Base-by-base conservation (phyloP, 2,329 filamentous ascomycete genomes). In the Sordariomycetes sp. region DNA sequence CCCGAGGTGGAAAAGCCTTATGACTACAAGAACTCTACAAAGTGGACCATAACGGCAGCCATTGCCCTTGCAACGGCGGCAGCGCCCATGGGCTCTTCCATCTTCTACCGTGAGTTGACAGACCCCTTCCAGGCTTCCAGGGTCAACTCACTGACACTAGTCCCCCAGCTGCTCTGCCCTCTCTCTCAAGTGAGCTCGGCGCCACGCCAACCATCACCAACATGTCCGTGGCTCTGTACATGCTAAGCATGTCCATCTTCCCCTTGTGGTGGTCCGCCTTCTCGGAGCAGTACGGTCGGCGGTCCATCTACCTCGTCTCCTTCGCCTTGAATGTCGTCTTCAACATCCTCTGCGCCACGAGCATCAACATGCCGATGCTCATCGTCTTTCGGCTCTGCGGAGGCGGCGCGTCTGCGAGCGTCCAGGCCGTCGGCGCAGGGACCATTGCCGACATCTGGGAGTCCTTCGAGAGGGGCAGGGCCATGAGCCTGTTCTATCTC, bases 241-340 rank as follows among this genome's bases (percentile, higher is more conserved):
- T 92, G 83, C 65, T 92, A 5, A 65, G 73, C 45, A 86, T 92
- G 83, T 75, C 78, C 36, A 85, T 92, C 29, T 90, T 87, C 44
- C 86, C 86, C 0, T 66, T 93, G 1, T 92, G 85, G 85, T 92
- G 83, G 83, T 86, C 81, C 1, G 80, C 79, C 2, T 87, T 92
- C 48, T 86, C 81, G 8, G 86, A 92, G 46, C 66, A 65, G 2
- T 57, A 75, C 1, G 86, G 86, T 10, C 74, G 86, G 26, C 74
- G 86, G 16, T 79, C 76, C n/a, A 82, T 93, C 45, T 92, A 90
- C 51, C 58, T 93, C 21, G 58, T 72, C 21, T 87, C 82, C 1
- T 92, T 92, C 53, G 52, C 67, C 16, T 61, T 90, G 11, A 88
- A 86, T 48, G 62, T 79, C 35, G 41, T 88, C 25, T 90, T 83